Evolutionary conservation across 768 basidiomycete species (phyloP).

Genomic region (Mycena alexandri): DNA sequence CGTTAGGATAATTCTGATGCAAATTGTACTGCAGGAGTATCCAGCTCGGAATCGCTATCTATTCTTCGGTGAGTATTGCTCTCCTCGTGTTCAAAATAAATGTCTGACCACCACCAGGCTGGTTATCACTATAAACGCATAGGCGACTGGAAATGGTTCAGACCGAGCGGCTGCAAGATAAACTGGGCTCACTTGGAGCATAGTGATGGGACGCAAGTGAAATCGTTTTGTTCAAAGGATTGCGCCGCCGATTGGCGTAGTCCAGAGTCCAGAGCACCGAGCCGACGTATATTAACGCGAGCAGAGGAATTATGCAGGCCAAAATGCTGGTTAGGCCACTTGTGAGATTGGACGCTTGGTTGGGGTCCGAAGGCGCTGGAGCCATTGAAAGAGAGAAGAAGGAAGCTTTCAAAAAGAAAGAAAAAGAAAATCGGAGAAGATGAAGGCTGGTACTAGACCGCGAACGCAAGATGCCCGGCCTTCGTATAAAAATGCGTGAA

Average conservation of each 20-base stretch:
- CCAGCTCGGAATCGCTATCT: conserved; percentile 72
- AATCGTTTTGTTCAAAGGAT: conserved; percentile 63
- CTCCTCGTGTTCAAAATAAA: background rate
- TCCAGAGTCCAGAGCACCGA: conserved; percentile 64
- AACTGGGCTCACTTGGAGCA: conserved; percentile 60
- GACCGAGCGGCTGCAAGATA: background rate
- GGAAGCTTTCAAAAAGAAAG: background rate
- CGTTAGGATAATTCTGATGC: conserved; percentile 65
- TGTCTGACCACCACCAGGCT: conserved; percentile 61
- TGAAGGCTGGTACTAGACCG: too few species aligned
- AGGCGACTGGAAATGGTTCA: conserved; percentile 55
- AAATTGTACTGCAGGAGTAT: conserved; percentile 68
- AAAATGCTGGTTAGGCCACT: conserved; percentile 53
- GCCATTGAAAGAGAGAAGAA: conserved; percentile 25
- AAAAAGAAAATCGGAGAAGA: background rate
- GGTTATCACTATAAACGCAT: conserved; percentile 62
- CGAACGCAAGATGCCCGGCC: too few species aligned
- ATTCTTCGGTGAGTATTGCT: background rate
- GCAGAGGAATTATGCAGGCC: conserved; percentile 50
- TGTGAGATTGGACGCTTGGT: conserved; percentile 43
- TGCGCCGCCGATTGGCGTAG: conserved; percentile 59
- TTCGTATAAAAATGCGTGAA: too few species aligned
- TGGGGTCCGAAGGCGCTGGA: conserved; percentile 18
- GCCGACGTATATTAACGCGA: conserved; percentile 62
- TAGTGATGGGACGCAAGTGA: conserved; percentile 62